phyloP scores from a whole-genome alignment of 208 protist species.

The Trypanosoma lewisi region DNA sequence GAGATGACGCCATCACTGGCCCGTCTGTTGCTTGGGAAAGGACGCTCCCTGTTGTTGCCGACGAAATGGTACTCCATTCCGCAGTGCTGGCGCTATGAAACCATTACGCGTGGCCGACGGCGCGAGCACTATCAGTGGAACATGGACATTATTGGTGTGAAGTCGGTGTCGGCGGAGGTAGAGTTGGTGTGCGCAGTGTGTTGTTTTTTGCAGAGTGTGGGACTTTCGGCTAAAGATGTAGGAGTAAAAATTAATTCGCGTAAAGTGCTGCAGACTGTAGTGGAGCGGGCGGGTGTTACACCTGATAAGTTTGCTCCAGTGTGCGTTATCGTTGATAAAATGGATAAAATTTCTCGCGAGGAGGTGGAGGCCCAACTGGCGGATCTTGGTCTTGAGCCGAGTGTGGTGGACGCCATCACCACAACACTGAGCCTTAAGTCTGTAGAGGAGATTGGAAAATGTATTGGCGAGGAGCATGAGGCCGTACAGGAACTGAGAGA shows the following conservation, averaged over 20 bases:
- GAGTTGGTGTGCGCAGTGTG: slow-evolving; percentile 91
- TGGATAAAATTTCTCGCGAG: slow-evolving; percentile 90
- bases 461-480: slow-evolving; percentile 68
- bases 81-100: slow-evolving; percentile 96
- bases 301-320: slow-evolving; percentile 85
- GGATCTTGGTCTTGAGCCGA: slow-evolving; percentile 51
- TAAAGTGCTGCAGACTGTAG: slow-evolving; percentile 88
- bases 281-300: slow-evolving; percentile 70
- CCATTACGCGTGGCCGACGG: slow-evolving; percentile 91
- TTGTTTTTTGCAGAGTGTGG: slow-evolving; percentile 73
- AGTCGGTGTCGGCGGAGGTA: slow-evolving; percentile 87
- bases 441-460: slow-evolving; percentile 76
- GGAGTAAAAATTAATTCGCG: slow-evolving; percentile 93
- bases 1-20: slow-evolving; percentile 96
- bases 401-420: slow-evolving; percentile 76
- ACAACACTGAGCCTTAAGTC: slow-evolving; percentile 75
- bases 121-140: slow-evolving; percentile 98
- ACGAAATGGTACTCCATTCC: slow-evolving; percentile 96
- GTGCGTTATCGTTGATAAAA: slow-evolving; percentile 95
- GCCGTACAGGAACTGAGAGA: slow-evolving; percentile 80
- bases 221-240: slow-evolving; percentile 87
- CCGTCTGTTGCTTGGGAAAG: slow-evolving; percentile 87
- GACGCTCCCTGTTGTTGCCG: slow-evolving; percentile 86
- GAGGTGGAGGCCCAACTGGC: slow-evolving; percentile 78
- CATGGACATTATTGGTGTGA: slow-evolving; percentile 96